Evolutionary conservation across 192 early-diverging fungal genomes (phyloP), one percentile per base, ranked within the genome.

Genomic region (Coemansia sp.): DNA sequence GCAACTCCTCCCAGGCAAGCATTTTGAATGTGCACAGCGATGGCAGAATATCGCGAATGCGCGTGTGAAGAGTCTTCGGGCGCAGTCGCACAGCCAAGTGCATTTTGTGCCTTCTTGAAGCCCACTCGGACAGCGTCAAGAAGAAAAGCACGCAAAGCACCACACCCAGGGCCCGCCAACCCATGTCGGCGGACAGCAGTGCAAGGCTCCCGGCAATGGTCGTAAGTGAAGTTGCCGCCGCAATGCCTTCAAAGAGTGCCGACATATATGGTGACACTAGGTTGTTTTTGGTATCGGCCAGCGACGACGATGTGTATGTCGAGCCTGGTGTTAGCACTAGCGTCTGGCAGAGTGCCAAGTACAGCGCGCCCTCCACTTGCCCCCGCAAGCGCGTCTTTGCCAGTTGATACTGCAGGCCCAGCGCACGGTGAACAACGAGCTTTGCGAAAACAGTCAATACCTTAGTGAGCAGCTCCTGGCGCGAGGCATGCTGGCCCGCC

Each of bases 1-100:
- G 12, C 3, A 42, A 9, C 20, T 62, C 64, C 24, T 77, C 74
- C 46, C 65, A 27, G 10, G 64, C 60, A 24, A 67, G 42, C 53
- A 71, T 60, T 40, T 77, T 77, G 65, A 71, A 66, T n/a, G 69
- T 22, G 3, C 36, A 25, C 19, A 71, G 9, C n/a, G 60, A 59
- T 15, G 74, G 68, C 7, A 77, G 4, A 29, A 77, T 40, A 11
- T 71, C 64, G 7, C 27, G 17, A 45, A 77, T 37, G n/a, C 74
- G 57, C 2, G 65, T 22, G 43, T 67, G 53, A 6, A 77, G 60
- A 0, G 74, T 67, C 32, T 27, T 29, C 14, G 64, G 64, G 4
- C 27, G 58, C 38, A 41, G 17, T 3, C 4, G 56, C 3, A 17
- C 17, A n/a, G 60, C 64, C 36, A 39, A 24, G 10, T 47, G 56